Evolutionary conservation across 2,329 filamentous ascomycete species (phyloP), one percentile per base, ranked within the genome.

Genomic region (Dothistroma septosporum): DNA sequence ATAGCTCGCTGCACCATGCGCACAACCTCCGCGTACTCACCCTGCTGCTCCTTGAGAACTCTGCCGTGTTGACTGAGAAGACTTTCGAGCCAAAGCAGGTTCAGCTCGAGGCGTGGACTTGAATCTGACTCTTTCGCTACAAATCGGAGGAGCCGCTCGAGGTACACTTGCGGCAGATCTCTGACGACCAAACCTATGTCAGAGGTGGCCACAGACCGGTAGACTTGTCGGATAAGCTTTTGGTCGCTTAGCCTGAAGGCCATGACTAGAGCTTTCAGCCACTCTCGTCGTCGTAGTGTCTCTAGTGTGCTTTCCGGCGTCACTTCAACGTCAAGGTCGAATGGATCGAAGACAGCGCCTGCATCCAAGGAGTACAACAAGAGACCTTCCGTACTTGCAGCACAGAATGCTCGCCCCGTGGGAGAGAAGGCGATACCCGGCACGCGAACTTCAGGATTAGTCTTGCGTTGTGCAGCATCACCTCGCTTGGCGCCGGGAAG

Each of bases 261-360:
- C 94, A 99, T 99, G 65, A 97, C 87, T 6, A 99, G 80, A 0
- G 94, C 93, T 77, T 94, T 96, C 65, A 97, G 84, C 75, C 90
- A 96, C 72, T 96, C 90, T 64, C 84, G 84, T 59, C 92, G 86
- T 60, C 88, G 82, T 0, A 97, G 82, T 0, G 92, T 94, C 2
- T 88, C 71, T 5, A 81, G 71, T 0, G 79, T 82, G 21, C 71
- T 92, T 1, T 90, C 87, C 0, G 93, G 93, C 4, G 94, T 99
- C 67, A 99, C 90, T 65, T 90, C 90, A 72, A 97, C 89, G 75
- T 96, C 92, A 16, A 99, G 86, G 73, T 99, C 94, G 71, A 97
- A 96, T 0, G 94, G 94, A 72, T 99, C 94, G 72, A 99, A 99
- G 63, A 92, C 85, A 31, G 94, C 82, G 5, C 86, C 83, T 46